Evolutionary conservation across 345 rosid species (phyloP), one percentile per base, ranked within the genome.

Genomic region (Eucalyptus sp.): DNA sequence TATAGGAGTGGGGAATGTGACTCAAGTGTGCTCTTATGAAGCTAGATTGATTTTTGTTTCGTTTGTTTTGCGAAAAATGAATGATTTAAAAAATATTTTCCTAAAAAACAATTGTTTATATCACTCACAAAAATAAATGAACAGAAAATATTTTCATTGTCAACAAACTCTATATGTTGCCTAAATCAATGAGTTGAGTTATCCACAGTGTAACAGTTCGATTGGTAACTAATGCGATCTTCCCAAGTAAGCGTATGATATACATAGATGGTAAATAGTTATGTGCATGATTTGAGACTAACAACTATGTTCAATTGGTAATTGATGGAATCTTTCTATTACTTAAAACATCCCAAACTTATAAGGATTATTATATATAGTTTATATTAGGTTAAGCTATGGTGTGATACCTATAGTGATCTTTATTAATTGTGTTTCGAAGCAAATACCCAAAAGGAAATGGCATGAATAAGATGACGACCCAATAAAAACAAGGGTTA

Each of bases 21-120:
- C 48, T 76, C 3, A 22, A 41, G 46, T 20, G 84, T 76, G 48
- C 27, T 76, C 44, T 20, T 13, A 76, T 20, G 15, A 64, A 64
- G 20, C 20, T 64, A 16, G 5, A 64, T 1, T 64, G 10, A n/a
- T 16, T 15, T 64, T n/a, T 5, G 16, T 25, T 76, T 10, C 1
- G 0, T 41, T 76, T 20, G 15, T 76, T 41, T 76, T 0, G 16
- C 1, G 0, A 22, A 37, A 71, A 76, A 20, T 0, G 1, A 76
- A 37, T 76, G 20, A 41, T 41, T 41, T 37, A 2, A 33, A 71
- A 37, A 10, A 4, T 37, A 33, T 18, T 76, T 68, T 8, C 1
- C 43, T 20, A 6, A 33, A 60, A 71, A 37, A 20, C 0, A 4
- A 76, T 76, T 11, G 29, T 13, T 76, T 41, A 7, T 41, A 37